A percentile compares a stretch with the other conserved stretches of the same genome.
Conservation (phyloP, 2,329 filamentous ascomycete genomes). For the Pseudogymnoascus sp. region DNA sequence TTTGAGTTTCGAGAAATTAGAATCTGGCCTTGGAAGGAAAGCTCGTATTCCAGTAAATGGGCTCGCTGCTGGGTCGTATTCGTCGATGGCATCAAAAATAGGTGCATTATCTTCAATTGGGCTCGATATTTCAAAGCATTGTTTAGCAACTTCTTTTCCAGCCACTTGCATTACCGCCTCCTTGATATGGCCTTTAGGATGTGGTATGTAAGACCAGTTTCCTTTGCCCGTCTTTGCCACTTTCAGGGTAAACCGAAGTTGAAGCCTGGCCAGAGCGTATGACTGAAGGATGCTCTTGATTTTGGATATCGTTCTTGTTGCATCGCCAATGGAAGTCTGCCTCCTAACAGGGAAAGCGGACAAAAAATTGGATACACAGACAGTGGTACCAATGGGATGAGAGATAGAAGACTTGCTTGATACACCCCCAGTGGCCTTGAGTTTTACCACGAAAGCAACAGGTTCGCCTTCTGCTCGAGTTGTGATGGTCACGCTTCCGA, state of each 20-base stretch:
- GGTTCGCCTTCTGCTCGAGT: conserved; percentile 56
- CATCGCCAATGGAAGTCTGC: conserved; percentile 49
- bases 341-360: conserved; percentile 54
- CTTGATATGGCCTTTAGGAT: conserved; percentile 38
- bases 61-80: neutral
- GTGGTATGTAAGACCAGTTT: conserved; percentile 57
- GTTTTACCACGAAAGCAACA: conserved; percentile 43
- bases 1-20: conserved; percentile 36
- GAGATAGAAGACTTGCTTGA: conserved; percentile 32
- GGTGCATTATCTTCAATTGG: conserved; percentile 12
- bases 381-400: conserved; percentile 60
- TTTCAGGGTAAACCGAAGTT: conserved; percentile 52
- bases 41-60: conserved; percentile 40
- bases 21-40: conserved; percentile 46
- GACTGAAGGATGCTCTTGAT: conserved; percentile 53
- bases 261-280: conserved; percentile 59
- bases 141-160: conserved; percentile 45
- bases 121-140: conserved; percentile 39
- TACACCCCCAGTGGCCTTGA: conserved; percentile 35
- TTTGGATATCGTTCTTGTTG: conserved; percentile 45
- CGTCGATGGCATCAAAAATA: neutral
- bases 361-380: conserved; percentile 54
- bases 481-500: conserved; percentile 53
- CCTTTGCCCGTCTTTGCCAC: conserved; percentile 44
- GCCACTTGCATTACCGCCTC: conserved; percentile 57